Percentiles rank a stretch among this genome's conserved stretches.
phyloP scores from a whole-genome alignment of 441 rosid genomes.

The Rhodomyrtus psidioides region DNA sequence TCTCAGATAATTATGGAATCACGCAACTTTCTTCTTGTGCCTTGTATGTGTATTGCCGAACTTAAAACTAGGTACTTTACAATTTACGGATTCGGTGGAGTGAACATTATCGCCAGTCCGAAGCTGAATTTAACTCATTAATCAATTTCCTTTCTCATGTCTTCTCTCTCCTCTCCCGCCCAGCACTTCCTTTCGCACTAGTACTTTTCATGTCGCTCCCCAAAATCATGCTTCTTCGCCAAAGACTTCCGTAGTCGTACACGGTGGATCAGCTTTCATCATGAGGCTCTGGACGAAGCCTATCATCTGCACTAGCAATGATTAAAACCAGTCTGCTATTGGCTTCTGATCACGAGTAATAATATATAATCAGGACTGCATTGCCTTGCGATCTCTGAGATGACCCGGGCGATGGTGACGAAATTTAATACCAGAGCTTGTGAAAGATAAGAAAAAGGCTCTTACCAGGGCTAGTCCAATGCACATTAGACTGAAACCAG shows the following conservation, averaged over 20 bases:
- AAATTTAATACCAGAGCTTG: not conserved
- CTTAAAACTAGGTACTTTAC: not conserved
- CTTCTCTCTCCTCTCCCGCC: not conserved
- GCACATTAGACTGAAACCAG: slow-evolving; percentile 78
- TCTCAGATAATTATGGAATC: not conserved
- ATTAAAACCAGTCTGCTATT: not conserved
- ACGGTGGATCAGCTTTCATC: slow-evolving; percentile 23
- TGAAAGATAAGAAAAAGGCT: not conserved
- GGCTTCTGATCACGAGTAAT: not conserved
- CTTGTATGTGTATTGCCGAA: not conserved
- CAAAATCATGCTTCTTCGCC: not conserved
- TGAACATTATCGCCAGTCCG: not conserved
- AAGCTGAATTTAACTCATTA: not conserved
- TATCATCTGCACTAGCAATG: slow-evolving; percentile 36
- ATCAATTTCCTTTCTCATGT: not conserved
- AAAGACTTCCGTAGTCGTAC: slow-evolving; percentile 1
- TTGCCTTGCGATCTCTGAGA: not conserved
- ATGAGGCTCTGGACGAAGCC: slow-evolving; percentile 60
- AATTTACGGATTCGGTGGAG: not conserved
- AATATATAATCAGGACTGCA: not conserved
- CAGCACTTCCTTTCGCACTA: not conserved
- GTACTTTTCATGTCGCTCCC: not conserved
- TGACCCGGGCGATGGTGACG: not conserved
- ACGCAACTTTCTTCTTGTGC: not conserved
- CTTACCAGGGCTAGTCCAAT: slow-evolving; percentile 47